phyloP scores from a whole-genome alignment of 2,329 filamentous ascomycete species.

The Xylaria sp. region DNA sequence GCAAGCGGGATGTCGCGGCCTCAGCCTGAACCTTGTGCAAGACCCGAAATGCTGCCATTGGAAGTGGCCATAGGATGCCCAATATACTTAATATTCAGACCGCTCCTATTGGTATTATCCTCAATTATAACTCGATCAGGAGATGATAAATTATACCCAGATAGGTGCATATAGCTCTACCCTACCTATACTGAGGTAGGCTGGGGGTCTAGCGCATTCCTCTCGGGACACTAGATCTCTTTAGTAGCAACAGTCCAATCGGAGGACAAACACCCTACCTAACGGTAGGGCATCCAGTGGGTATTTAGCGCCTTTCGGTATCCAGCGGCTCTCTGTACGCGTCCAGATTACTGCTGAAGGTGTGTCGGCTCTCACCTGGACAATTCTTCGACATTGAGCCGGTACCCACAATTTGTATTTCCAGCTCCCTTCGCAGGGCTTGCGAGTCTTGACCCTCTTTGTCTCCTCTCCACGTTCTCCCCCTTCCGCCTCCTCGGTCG shows the following conservation, averaged over 20 bases:
- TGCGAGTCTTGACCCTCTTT: slow-evolving; percentile 33
- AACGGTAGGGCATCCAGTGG: slow-evolving; percentile 5
- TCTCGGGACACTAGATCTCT: slow-evolving; percentile 18
- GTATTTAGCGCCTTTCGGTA: slow-evolving; percentile 22
- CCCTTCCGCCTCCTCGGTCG: slow-evolving; percentile 30
- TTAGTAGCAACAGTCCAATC: slow-evolving; percentile 38
- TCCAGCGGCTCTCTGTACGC: slow-evolving; percentile 13
- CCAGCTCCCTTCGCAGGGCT: slow-evolving; percentile 10
- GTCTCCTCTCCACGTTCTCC: slow-evolving; percentile 29
- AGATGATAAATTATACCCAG: background rate
- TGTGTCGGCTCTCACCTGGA: slow-evolving; percentile 4
- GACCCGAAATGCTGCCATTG: background rate
- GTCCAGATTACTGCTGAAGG: slow-evolving; percentile 15
- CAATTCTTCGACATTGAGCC: slow-evolving; percentile 27
- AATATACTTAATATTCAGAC: background rate
- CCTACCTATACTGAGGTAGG: background rate
- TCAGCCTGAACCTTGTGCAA: background rate
- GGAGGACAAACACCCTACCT: slow-evolving; percentile 21
- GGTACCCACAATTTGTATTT: slow-evolving; percentile 42
- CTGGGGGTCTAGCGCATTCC: slow-evolving; percentile 3
- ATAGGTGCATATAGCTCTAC: background rate
- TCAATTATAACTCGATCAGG: slow-evolving; percentile 10
- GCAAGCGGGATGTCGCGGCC: background rate
- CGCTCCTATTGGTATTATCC: background rate
- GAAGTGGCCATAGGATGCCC: background rate